A percentile compares a stretch with the other conserved stretches of the same genome.
phyloP scores from a whole-genome alignment of 768 basidiomycete species.

The Dendrothele bispora region DNA sequence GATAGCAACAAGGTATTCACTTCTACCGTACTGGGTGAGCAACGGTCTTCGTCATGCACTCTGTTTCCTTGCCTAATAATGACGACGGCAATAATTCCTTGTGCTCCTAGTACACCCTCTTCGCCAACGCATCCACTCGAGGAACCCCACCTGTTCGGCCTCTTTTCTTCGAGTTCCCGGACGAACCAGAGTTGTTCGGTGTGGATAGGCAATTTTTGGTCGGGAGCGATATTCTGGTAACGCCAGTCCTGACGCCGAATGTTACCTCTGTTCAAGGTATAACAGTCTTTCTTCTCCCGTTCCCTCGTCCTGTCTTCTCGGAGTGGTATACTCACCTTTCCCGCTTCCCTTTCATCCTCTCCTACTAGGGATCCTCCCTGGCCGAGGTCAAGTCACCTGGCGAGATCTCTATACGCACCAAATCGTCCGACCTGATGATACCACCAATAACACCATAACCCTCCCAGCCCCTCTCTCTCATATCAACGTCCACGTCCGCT shows the following conservation, averaged over 20 bases:
- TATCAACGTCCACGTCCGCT: constrained; percentile 77
- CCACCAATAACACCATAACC: constrained; percentile 41
- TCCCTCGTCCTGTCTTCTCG: neutral
- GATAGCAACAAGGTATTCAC: constrained; percentile 66
- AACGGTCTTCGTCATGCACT: neutral
- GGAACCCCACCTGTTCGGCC: constrained; percentile 76
- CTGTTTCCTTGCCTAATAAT: neutral
- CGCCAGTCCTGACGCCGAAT: constrained; percentile 72
- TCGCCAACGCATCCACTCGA: constrained; percentile 61
- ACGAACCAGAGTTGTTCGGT: constrained; percentile 61
- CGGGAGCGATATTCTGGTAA: constrained; percentile 70
- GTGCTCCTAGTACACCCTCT: constrained; percentile 61
- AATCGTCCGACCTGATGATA: no score
- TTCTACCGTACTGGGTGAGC: constrained; percentile 80
- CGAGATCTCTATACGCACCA: constrained; percentile 76
- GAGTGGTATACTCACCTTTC: neutral
- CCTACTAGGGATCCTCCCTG: constrained; percentile 60
- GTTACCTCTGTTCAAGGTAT: constrained; percentile 65
- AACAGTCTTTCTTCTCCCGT: constrained; percentile 7
- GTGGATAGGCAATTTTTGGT: constrained; percentile 73
- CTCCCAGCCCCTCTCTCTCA: constrained; percentile 70
- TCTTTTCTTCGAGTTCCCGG: constrained; percentile 77
- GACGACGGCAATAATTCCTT: neutral
- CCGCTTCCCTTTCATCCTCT: neutral
- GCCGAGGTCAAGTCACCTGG: constrained; percentile 57